These are phyloP conservation scores for Penicillium sp. DNA, from an alignment of 2,329 filamentous ascomycete genomes.

Conservation along the genomic window DNA sequence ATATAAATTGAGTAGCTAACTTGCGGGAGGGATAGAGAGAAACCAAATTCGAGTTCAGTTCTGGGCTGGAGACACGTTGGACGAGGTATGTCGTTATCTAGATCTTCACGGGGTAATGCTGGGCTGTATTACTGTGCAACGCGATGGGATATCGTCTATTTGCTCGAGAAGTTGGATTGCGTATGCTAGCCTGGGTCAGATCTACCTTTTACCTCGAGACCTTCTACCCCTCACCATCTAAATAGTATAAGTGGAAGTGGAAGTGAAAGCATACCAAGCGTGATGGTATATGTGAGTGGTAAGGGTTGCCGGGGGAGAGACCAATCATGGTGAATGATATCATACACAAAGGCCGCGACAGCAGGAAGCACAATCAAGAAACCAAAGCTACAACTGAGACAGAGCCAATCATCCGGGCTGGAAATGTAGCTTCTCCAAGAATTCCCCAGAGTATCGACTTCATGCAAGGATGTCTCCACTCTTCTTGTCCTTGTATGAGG, in stretches of 20 bases:
- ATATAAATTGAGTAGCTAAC: neutral
- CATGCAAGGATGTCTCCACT: constrained; percentile 19
- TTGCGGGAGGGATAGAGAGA: neutral
- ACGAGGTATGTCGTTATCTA: constrained; percentile 5
- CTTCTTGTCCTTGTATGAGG: constrained; percentile 1
- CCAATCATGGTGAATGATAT: neutral
- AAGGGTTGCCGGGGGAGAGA: neutral
- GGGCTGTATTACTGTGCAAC: neutral
- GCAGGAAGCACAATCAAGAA: constrained; percentile 1
- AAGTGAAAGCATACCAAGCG: neutral
- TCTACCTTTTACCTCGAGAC: neutral
- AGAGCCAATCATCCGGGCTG: constrained; percentile 12
- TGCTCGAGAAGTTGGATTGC: neutral
- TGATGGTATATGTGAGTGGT: neutral
- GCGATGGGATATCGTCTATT: neutral
- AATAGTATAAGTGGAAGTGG: neutral
- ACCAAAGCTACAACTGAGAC: constrained; percentile 4
- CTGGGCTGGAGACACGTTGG: neutral
- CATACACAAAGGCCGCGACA: neutral
- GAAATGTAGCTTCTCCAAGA: constrained; percentile 1
- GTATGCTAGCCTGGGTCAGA: neutral
- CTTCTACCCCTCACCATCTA: neutral
- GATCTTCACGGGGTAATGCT: neutral
- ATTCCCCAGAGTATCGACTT: constrained; percentile 15
- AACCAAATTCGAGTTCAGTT: neutral